phyloP scores from a whole-genome alignment of 2,329 filamentous ascomycete species.

The Arthrobotrys megalospora region DNA sequence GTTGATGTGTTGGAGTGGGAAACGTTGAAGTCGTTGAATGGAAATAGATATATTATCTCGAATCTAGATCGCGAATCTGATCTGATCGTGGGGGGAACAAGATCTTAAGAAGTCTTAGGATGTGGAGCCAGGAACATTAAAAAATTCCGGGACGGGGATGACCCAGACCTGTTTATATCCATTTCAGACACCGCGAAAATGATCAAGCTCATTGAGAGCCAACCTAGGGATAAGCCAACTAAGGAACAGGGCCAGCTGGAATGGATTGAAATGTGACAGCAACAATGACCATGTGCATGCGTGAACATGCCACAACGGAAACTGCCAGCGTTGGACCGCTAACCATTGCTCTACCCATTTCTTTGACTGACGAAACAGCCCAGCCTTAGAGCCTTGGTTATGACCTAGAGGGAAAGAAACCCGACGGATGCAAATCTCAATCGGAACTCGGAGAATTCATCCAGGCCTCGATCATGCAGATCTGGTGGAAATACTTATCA shows the following conservation, averaged over 20 bases:
- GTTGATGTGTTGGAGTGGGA: constrained; percentile 1
- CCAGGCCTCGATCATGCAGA: not conserved
- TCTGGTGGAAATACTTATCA: not conserved
- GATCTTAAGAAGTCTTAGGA: not conserved
- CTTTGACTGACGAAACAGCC: not conserved
- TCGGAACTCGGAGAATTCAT: constrained; percentile 19
- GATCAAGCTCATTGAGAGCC: not conserved
- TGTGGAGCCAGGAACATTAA: not conserved
- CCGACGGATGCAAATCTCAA: not conserved
- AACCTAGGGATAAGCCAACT: not conserved
- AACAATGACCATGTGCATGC: not conserved
- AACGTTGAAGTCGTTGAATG: too few relatives aligned
- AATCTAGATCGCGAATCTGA: not conserved
- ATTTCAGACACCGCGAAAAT: not conserved
- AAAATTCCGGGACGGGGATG: not conserved
- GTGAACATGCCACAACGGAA: not conserved
- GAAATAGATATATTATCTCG: not conserved
- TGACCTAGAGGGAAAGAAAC: too few relatives aligned
- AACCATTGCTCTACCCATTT: not conserved
- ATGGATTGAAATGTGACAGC: constrained; percentile 12
- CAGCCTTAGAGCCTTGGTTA: too few relatives aligned
- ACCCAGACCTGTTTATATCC: not conserved
- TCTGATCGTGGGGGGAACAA: not conserved
- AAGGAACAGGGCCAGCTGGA: not conserved
- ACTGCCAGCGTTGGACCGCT: not conserved